phyloP scores from a whole-genome alignment of 1,284 basidiomycete genomes.

The Papiliotrema nemorosa region DNA sequence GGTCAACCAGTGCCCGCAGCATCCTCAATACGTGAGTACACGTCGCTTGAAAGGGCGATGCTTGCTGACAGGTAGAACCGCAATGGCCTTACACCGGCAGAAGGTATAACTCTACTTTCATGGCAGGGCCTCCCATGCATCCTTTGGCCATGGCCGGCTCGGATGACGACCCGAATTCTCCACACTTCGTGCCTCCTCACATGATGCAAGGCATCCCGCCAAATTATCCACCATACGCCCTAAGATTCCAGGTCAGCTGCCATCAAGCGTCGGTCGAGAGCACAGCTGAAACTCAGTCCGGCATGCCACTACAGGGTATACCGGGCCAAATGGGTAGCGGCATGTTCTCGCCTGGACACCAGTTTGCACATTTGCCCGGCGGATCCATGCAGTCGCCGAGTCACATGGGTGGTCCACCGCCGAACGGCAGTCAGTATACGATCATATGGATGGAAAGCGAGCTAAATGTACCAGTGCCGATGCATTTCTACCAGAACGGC shows the following conservation, averaged over 20 bases:
- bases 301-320: slow-evolving; percentile 29
- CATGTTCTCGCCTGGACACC: slow-evolving; percentile 39
- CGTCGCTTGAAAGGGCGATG: too few species aligned
- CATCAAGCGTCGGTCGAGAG: too few species aligned
- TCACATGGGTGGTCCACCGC: slow-evolving; percentile 26
- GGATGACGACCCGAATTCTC: slow-evolving; percentile 22
- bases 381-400: slow-evolving; percentile 10
- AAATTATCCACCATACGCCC: slow-evolving; percentile 30
- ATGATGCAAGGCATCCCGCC: slow-evolving; percentile 31
- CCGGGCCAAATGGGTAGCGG: slow-evolving; percentile 23
- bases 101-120: slow-evolving; percentile 63
- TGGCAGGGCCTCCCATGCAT: slow-evolving; percentile 40
- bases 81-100: slow-evolving; percentile 87
- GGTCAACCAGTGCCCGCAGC: slow-evolving; percentile 69
- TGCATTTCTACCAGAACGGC: slow-evolving; percentile 30
- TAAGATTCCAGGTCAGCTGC: slow-evolving; percentile 32
- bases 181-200: slow-evolving; percentile 15
- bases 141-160: slow-evolving; percentile 12
- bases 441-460: too few species aligned
- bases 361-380: slow-evolving; percentile 26
- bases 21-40: slow-evolving; percentile 62
- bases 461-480: too few species aligned
- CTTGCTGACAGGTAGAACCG: slow-evolving; percentile 54
- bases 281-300: slow-evolving; percentile 19
- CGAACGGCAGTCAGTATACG: slow-evolving; percentile 34